These are phyloP conservation scores for Pyricularia sp. DNA, from an alignment of 2,329 filamentous ascomycete genomes.

Conservation along the genomic window DNA sequence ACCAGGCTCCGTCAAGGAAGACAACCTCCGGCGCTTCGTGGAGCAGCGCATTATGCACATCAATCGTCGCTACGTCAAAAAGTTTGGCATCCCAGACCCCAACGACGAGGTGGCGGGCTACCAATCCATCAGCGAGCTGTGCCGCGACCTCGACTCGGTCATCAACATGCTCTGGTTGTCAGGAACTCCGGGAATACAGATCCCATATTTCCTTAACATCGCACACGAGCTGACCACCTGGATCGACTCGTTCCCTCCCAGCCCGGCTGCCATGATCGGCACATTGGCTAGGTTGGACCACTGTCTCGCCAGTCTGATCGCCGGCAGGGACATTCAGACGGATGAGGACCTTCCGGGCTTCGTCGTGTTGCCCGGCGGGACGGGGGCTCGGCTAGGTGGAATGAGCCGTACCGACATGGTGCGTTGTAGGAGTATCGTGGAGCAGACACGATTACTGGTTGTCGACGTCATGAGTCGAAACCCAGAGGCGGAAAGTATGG, in stretches of 20 bases:
- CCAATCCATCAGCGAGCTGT: constrained; percentile 58
- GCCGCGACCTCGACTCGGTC: constrained; percentile 62
- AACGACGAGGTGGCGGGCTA: constrained; percentile 43
- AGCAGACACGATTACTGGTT: constrained; percentile 62
- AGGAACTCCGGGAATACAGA: constrained; percentile 72
- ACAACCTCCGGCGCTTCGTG: constrained; percentile 47
- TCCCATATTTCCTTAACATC: constrained; percentile 73
- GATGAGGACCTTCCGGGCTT: constrained; percentile 62
- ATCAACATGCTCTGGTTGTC: constrained; percentile 80
- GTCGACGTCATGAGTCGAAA: constrained; percentile 57
- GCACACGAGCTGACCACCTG: constrained; percentile 65
- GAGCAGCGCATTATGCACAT: constrained; percentile 42
- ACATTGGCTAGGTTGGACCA: constrained; percentile 72
- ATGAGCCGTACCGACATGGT: constrained; percentile 81
- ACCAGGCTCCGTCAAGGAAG: constrained; percentile 51
- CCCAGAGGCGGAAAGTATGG: constrained; percentile 31
- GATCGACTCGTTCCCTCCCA: constrained; percentile 61
- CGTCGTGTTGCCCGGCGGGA: constrained; percentile 37
- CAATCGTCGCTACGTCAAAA: constrained; percentile 52
- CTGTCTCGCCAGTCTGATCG: constrained; percentile 69
- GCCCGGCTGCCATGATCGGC: constrained; percentile 58
- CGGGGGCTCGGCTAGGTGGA: constrained; percentile 32
- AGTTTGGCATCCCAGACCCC: constrained; percentile 35
- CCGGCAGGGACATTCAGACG: constrained; percentile 57
- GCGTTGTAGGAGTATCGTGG: constrained; percentile 70